Conservation (phyloP, 2,329 filamentous ascomycete species). For the Beauveria bassiana region DNA sequence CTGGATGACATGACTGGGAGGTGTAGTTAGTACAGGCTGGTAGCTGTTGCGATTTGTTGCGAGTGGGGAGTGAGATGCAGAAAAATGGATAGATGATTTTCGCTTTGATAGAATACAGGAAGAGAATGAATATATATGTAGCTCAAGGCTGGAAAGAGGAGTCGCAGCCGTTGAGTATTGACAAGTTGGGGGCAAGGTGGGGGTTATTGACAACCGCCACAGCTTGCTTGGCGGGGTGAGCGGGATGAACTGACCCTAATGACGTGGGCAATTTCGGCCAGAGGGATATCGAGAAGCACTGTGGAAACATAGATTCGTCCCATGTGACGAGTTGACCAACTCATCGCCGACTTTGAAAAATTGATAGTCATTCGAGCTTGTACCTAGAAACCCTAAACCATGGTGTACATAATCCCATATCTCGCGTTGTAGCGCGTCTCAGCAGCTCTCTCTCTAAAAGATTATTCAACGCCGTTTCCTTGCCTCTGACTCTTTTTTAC, state of each 20-base stretch:
- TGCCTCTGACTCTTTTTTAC: neutral
- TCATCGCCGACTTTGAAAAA: neutral
- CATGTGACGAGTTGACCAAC: neutral
- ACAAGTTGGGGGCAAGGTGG: slow-evolving; percentile 11
- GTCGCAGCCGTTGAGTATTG: neutral
- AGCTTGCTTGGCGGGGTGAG: neutral
- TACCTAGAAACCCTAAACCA: neutral
- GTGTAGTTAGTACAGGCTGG: neutral
- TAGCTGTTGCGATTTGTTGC: neutral
- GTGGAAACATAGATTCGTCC: neutral
- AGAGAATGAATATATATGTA: neutral
- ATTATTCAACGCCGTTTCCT: slow-evolving; percentile 5
- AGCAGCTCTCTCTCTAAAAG: neutral
- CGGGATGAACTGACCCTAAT: neutral
- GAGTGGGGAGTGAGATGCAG: neutral
- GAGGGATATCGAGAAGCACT: neutral
- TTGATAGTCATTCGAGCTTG: neutral
- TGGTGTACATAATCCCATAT: neutral
- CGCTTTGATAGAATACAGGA: neutral
- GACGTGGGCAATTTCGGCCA: slow-evolving; percentile 3
- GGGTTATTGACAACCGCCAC: neutral
- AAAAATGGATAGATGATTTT: no score
- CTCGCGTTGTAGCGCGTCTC: neutral
- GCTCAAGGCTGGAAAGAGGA: neutral
- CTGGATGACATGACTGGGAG: slow-evolving; percentile 47